A percentile compares a stretch with the other conserved stretches of the same genome.
These are phyloP conservation scores for Solanum sejunctum DNA, from an alignment of 257 asterid species.

Conservation along the genomic window DNA sequence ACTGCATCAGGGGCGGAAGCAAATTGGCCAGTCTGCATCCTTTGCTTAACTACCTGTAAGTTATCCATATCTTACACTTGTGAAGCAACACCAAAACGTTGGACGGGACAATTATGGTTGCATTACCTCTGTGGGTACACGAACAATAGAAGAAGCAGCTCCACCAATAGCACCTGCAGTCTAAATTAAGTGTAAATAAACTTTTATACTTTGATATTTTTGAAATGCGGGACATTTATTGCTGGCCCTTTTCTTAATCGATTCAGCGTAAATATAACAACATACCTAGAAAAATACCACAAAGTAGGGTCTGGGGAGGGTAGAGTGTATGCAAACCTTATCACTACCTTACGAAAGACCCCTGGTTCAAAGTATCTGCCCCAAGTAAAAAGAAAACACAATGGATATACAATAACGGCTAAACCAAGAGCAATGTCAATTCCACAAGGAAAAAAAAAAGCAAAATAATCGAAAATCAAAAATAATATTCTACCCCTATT, in stretches of 20 bases:
- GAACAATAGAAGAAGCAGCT: conserved; percentile 55
- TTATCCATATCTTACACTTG: neutral
- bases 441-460: no score
- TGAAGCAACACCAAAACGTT: neutral
- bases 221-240: neutral
- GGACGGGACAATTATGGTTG: neutral
- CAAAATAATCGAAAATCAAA: no score
- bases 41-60: conserved; percentile 50
- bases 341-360: no score
- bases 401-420: no score
- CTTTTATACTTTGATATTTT: neutral
- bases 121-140: conserved; percentile 64
- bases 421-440: no score
- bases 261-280: neutral
- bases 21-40: conserved; percentile 65
- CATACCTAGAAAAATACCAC: no score
- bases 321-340: no score
- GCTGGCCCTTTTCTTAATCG: neutral
- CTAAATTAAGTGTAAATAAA: conserved; percentile 19
- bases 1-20: conserved; percentile 53
- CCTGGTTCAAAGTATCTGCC: no score
- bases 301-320: no score
- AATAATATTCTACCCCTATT: no score
- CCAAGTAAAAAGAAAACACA: no score
- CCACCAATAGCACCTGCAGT: conserved; percentile 71